A percentile compares a stretch with the other conserved stretches of the same genome.
These are phyloP conservation scores for Acer saccharum DNA, from an alignment of 345 rosid species.

Conservation along the genomic window DNA sequence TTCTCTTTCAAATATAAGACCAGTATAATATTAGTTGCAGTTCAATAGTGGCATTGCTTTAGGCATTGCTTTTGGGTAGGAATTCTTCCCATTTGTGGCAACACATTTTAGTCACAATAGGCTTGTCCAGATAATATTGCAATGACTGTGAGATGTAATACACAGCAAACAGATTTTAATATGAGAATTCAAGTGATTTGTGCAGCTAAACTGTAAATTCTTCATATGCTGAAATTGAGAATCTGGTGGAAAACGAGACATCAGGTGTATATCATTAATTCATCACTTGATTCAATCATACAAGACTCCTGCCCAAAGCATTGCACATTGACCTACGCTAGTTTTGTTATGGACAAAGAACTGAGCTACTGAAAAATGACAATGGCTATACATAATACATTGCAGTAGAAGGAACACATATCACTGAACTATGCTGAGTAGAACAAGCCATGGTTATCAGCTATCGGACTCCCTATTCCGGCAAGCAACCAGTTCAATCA, in stretches of 20 bases:
- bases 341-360: neutral
- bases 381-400: constrained; percentile 9
- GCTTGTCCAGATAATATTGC: too few relatives aligned
- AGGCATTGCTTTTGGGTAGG: too few relatives aligned
- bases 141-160: too few relatives aligned
- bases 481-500: constrained; percentile 7
- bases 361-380: neutral
- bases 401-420: neutral
- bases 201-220: neutral
- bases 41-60: too few relatives aligned
- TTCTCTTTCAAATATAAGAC: neutral
- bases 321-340: neutral
- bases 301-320: neutral
- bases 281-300: neutral
- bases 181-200: neutral
- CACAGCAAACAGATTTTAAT: neutral
- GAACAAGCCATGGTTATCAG: neutral
- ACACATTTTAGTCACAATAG: too few relatives aligned
- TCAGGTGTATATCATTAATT: neutral
- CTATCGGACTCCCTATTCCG: neutral
- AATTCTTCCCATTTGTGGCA: too few relatives aligned
- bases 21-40: neutral
- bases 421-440: neutral
- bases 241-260: neutral
- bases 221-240: neutral